Conservation (phyloP, 192 early-diverging fungal species). For the Radiomyces spectabilis region DNA sequence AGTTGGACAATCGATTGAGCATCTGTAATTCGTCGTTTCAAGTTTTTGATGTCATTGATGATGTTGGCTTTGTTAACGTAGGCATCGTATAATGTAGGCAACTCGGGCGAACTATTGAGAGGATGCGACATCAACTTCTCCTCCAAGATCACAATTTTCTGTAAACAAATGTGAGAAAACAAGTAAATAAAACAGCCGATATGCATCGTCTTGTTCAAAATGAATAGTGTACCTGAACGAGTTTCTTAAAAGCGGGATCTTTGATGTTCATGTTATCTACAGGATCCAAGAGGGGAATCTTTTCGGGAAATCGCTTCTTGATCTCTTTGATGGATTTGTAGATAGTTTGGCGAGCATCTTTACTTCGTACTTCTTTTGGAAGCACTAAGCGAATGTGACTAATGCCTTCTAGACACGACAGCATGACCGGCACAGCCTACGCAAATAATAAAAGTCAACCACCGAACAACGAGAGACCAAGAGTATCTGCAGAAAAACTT, state of each 20-base stretch:
- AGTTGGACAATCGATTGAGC: slow-evolving; percentile 82
- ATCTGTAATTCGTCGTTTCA: slow-evolving; percentile 66
- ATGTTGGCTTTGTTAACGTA: slow-evolving; percentile 65
- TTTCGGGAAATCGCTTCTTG: slow-evolving; percentile 59
- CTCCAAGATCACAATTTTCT: slow-evolving; percentile 72
- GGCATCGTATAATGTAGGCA: slow-evolving; percentile 47
- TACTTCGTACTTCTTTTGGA: slow-evolving; percentile 59
- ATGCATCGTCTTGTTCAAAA: not conserved
- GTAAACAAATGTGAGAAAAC: not conserved
- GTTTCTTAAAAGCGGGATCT: slow-evolving; percentile 68
- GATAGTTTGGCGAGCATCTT: slow-evolving; percentile 49
- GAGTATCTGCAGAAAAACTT: not conserved
- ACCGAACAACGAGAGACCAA: too few relatives aligned
- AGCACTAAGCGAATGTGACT: slow-evolving; percentile 69
- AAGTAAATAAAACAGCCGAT: too few relatives aligned
- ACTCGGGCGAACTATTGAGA: slow-evolving; percentile 44
- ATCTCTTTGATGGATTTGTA: slow-evolving; percentile 66
- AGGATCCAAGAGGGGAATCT: slow-evolving; percentile 84
- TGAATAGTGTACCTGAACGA: slow-evolving; percentile 43
- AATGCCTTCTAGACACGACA: slow-evolving; percentile 67
- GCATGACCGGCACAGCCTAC: slow-evolving; percentile 67
- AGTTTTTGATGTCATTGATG: slow-evolving; percentile 49
- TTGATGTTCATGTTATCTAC: slow-evolving; percentile 82
- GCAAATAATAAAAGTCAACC: too few relatives aligned
- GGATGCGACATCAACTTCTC: slow-evolving; percentile 52